phyloP scores from a whole-genome alignment of 2,329 filamentous ascomycete genomes.

The Pochonia chlamydosporia region DNA sequence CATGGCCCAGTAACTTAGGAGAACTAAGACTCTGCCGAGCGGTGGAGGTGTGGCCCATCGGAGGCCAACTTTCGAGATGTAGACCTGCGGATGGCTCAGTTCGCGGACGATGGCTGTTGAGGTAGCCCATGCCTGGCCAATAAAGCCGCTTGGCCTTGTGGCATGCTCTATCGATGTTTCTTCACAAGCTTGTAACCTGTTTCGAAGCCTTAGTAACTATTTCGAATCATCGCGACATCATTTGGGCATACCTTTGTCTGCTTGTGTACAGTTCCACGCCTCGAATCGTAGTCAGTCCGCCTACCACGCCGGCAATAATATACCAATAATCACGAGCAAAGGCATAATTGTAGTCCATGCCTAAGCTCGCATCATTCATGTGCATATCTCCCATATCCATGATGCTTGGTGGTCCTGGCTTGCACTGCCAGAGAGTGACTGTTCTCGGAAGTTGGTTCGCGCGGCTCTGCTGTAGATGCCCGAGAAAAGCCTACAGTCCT shows the following conservation, averaged over 20 bases:
- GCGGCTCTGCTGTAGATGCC: background rate
- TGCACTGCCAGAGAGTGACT: slow-evolving; percentile 8
- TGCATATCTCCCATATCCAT: slow-evolving; percentile 28
- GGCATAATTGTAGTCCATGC: slow-evolving; percentile 39
- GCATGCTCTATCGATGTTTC: slow-evolving; percentile 40
- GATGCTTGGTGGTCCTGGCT: slow-evolving; percentile 14
- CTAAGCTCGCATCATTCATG: slow-evolving; percentile 25
- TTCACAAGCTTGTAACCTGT: slow-evolving; percentile 41
- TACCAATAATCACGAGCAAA: slow-evolving; percentile 56
- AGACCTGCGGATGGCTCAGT: slow-evolving; percentile 48
- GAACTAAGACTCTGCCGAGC: slow-evolving; percentile 47
- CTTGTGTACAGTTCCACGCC: slow-evolving; percentile 37
- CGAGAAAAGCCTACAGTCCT: background rate
- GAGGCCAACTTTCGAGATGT: slow-evolving; percentile 38
- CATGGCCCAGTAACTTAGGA: slow-evolving; percentile 53
- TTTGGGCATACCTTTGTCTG: slow-evolving; percentile 35
- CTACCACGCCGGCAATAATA: slow-evolving; percentile 44
- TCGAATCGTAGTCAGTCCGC: slow-evolving; percentile 33
- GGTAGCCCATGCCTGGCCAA: slow-evolving; percentile 52
- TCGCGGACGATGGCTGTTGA: slow-evolving; percentile 52
- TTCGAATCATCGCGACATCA: no score
- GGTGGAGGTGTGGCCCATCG: slow-evolving; percentile 55
- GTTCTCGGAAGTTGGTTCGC: background rate
- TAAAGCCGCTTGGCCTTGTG: slow-evolving; percentile 41
- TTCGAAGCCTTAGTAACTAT: background rate